Evolutionary conservation across 1,284 basidiomycete genomes (phyloP), one percentile per base, ranked within the genome.

Genomic region (Porodaedalea pini): DNA sequence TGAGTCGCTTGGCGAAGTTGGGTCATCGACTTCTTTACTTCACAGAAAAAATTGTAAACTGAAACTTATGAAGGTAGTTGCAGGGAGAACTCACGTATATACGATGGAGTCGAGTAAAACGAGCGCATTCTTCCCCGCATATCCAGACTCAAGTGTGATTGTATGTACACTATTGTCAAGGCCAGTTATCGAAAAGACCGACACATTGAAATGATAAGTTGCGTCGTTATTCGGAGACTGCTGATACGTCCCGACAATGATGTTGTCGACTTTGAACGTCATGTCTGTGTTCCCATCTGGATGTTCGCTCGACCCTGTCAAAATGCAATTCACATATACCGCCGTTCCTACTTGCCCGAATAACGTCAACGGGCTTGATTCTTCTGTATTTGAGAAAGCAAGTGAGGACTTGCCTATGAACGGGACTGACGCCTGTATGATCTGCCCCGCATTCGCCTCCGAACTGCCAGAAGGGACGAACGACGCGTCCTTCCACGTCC

Each of bases 261-360:
- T 34, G 23, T 40, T 27, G 34, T 56, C 54, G 31, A 56, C 17
- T n/a, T 21, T 32, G 34, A 56, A 56, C 8, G 54, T 56, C 36
- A 56, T 23, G 47, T 56, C 54, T 19, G 45, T 50, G 21, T 47
- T 48, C 21, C 54, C 44, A 23, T 25, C 27, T 1, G 44, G 54
- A 17, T n/a, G 19, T 23, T 17, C 31, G 15, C n/a, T 7, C 3
- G 54, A 50, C 4, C 55, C 48, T 5, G 55, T 39, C 23, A 51
- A 17, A 25, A 57, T 57, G 32, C 47, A 51, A 13, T 41, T 32
- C n/a, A 57, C 55, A 31, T 57, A 51, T 2, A 57, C 55, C 21
- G 55, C 47, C 2, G 56, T 57, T n/a, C 56, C 56, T 57, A 43
- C 7, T 15, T 23, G 11, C 13, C n/a, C 5, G 17, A 25, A 29